Evolutionary conservation across 805 yeast genomes (phyloP).

Genomic region (Candida peoriensis): DNA sequence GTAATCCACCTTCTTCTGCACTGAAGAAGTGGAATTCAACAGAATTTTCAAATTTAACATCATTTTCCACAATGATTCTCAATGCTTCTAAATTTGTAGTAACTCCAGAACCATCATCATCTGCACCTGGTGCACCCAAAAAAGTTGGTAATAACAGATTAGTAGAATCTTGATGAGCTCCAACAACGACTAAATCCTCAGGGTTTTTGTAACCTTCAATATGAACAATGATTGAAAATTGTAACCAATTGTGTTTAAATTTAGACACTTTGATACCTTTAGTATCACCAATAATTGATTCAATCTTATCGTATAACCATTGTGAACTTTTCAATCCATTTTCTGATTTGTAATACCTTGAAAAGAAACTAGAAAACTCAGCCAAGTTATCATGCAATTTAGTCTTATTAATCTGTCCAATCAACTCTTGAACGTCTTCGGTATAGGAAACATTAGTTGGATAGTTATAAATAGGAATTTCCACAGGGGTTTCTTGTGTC

Average conservation of each 20-base stretch:
- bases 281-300: slow-evolving; percentile 22
- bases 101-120: slow-evolving; percentile 90
- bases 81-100: slow-evolving; percentile 73
- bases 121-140: slow-evolving; percentile 87
- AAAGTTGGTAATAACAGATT: slow-evolving; percentile 66
- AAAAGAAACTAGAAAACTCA: slow-evolving; percentile 61
- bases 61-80: slow-evolving; percentile 45
- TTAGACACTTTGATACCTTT: slow-evolving; percentile 39
- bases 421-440: slow-evolving; percentile 36
- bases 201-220: slow-evolving; percentile 44
- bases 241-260: slow-evolving; percentile 72
- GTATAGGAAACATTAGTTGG: slow-evolving; percentile 41
- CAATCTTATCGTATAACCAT: slow-evolving; percentile 57
- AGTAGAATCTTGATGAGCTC: slow-evolving; percentile 86
- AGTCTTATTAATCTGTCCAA: slow-evolving; percentile 39
- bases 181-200: slow-evolving; percentile 59
- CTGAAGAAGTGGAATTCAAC: slow-evolving; percentile 92
- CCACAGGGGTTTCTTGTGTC: slow-evolving; percentile 10
- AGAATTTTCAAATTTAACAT: slow-evolving; percentile 58
- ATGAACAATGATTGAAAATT: slow-evolving; percentile 66
- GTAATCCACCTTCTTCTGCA: slow-evolving; percentile 90
- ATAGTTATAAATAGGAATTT: slow-evolving; percentile 36
- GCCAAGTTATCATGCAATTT: slow-evolving; percentile 51
- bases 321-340: slow-evolving; percentile 66
- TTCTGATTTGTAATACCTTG: slow-evolving; percentile 71